Percentiles rank a stretch among this genome's conserved stretches.
Conservation (phyloP, 2,329 filamentous ascomycete species). For the Pezizomycotina sp. region DNA sequence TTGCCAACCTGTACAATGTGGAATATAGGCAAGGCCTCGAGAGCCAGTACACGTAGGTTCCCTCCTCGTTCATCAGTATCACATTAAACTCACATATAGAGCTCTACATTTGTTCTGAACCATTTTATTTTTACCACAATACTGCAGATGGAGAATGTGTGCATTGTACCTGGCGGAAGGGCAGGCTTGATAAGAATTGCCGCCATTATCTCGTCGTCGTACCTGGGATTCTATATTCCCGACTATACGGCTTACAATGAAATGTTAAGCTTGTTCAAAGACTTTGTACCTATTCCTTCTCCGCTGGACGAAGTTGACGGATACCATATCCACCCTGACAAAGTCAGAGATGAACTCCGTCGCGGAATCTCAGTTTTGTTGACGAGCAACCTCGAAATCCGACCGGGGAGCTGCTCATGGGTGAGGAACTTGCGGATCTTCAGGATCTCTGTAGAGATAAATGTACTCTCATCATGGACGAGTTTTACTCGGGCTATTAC, state of each 20-base stretch:
- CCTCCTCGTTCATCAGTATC: too few species aligned
- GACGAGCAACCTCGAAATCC: constrained; percentile 82
- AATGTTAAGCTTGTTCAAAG: constrained; percentile 89
- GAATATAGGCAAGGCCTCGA: constrained; percentile 76
- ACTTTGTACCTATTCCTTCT: constrained; percentile 75
- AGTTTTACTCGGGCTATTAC: constrained; percentile 56
- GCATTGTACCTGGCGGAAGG: constrained; percentile 83
- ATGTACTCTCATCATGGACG: constrained; percentile 83
- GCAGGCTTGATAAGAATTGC: constrained; percentile 89
- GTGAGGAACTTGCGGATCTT: constrained; percentile 73
- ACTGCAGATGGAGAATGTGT: constrained; percentile 98
- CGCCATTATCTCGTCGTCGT: constrained; percentile 80
- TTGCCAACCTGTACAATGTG: constrained; percentile 82
- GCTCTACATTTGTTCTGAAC: too few species aligned
- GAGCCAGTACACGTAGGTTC: constrained; percentile 85
- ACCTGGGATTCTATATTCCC: constrained; percentile 83
- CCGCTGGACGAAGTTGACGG: constrained; percentile 70
- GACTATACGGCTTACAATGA: constrained; percentile 97
- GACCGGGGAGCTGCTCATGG: constrained; percentile 71
- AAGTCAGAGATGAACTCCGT: constrained; percentile 79
- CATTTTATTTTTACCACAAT: too few species aligned
- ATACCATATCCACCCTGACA: constrained; percentile 85
- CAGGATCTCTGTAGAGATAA: constrained; percentile 84
- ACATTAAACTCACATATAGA: too few species aligned
- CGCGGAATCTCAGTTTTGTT: constrained; percentile 76